A percentile compares a stretch with the other conserved stretches of the same genome.
phyloP scores from a whole-genome alignment of 495 filamentous ascomycete species.

The Penicillium flavigenum region DNA sequence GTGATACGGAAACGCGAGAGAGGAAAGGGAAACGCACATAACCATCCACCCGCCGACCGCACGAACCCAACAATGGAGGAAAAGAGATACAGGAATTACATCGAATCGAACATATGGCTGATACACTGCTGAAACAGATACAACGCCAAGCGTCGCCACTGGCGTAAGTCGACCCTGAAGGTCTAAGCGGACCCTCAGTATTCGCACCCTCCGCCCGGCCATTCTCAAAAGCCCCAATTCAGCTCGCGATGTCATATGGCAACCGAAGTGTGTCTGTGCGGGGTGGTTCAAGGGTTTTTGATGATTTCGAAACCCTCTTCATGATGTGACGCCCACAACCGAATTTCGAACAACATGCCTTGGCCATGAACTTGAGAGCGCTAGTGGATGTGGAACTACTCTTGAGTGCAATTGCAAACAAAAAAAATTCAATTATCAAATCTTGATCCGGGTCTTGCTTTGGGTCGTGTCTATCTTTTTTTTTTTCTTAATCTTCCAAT shows the following conservation, averaged over 20 bases:
- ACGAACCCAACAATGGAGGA: slow-evolving; percentile 2
- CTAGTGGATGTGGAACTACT: slow-evolving; percentile 31
- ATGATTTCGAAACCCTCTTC: slow-evolving; percentile 22
- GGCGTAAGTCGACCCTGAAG: slow-evolving; percentile 99
- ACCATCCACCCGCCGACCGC: slow-evolving; percentile 6
- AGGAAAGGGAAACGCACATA: neutral
- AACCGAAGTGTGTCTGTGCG: slow-evolving; percentile 20
- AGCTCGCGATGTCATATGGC: slow-evolving; percentile 14
- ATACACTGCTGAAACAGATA: slow-evolving; percentile 60
- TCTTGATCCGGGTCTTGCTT: slow-evolving; percentile 8
- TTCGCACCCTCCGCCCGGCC: slow-evolving; percentile 14
- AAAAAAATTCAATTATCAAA: slow-evolving; percentile 13
- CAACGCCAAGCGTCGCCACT: slow-evolving; percentile 99
- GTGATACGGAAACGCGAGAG: neutral
- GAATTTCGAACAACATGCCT: slow-evolving; percentile 15
- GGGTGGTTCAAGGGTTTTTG: slow-evolving; percentile 16
- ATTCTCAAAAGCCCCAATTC: slow-evolving; percentile 16
- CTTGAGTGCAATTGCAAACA: slow-evolving; percentile 14
- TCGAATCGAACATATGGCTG: slow-evolving; percentile 20
- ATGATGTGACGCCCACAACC: slow-evolving; percentile 26
- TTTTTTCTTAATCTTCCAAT: slow-evolving; percentile 3
- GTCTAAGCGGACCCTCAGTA: slow-evolving; percentile 62
- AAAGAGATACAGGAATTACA: slow-evolving; percentile 1
- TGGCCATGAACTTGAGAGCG: slow-evolving; percentile 23
- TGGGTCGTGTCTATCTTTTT: slow-evolving; percentile 2